Evolutionary conservation across 2,329 filamentous ascomycete species (phyloP).

Genomic region (Orbilia javanica): DNA sequence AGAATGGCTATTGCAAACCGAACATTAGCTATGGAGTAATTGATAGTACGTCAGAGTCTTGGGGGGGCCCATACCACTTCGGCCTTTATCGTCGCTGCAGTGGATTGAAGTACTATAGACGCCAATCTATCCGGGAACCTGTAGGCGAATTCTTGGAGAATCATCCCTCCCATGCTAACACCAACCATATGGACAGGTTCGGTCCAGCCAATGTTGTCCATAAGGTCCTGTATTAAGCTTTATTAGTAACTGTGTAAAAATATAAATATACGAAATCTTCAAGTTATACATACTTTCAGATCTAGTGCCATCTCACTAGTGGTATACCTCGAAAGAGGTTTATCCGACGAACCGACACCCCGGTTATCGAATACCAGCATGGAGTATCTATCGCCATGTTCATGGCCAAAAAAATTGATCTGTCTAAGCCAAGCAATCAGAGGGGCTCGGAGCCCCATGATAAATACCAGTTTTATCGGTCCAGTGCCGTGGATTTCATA

Average conservation of each 20-base stretch:
- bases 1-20: constrained; percentile 66
- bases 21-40: background rate
- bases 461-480: constrained; percentile 66
- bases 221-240: constrained; percentile 73
- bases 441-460: constrained; percentile 81
- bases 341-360: constrained; percentile 81
- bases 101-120: constrained; percentile 73
- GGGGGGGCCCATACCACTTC: constrained; percentile 42
- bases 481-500: constrained; percentile 56
- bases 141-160: constrained; percentile 81
- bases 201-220: constrained; percentile 62
- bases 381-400: constrained; percentile 75
- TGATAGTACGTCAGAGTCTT: background rate
- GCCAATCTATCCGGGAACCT: constrained; percentile 70
- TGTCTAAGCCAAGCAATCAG: constrained; percentile 69
- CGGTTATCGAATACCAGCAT: constrained; percentile 85
- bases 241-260: constrained; percentile 71
- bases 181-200: constrained; percentile 77
- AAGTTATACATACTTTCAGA: constrained; percentile 66
- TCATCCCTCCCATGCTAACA: constrained; percentile 91
- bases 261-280: constrained; percentile 63
- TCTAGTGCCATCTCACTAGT: constrained; percentile 88
- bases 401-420: constrained; percentile 83
- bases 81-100: constrained; percentile 67
- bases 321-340: constrained; percentile 81